Conservation (phyloP, 495 filamentous ascomycete species). For the Monascus purpureus region DNA sequence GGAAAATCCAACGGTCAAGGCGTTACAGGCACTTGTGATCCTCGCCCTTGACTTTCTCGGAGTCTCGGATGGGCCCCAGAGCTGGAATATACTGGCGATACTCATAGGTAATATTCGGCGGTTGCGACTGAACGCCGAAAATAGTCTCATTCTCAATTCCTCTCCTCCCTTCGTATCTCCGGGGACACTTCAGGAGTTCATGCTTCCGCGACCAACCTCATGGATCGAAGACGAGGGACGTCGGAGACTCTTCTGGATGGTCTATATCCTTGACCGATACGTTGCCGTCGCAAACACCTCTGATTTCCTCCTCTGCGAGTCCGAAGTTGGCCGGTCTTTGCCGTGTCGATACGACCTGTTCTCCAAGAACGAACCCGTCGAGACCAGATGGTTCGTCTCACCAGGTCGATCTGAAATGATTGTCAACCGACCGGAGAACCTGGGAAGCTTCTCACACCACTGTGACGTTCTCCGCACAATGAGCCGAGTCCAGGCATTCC, state of each 20-base stretch:
- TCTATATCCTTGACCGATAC: slow-evolving; percentile 62
- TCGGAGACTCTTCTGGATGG: slow-evolving; percentile 64
- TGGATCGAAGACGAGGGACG: slow-evolving; percentile 65
- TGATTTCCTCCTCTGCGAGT: slow-evolving; percentile 59
- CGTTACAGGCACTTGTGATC: slow-evolving; percentile 61
- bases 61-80: slow-evolving; percentile 55
- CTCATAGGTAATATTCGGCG: slow-evolving; percentile 61
- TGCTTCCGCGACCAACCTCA: slow-evolving; percentile 53
- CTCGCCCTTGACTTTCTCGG: slow-evolving; percentile 53
- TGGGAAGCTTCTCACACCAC: slow-evolving; percentile 62
- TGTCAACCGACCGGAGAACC: slow-evolving; percentile 50
- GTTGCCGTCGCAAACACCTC: slow-evolving; percentile 63
- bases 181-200: slow-evolving; percentile 51
- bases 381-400: slow-evolving; percentile 52
- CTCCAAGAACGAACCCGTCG: slow-evolving; percentile 54
- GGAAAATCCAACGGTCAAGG: slow-evolving; percentile 61
- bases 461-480: slow-evolving; percentile 61
- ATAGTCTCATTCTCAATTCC: slow-evolving; percentile 44
- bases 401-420: slow-evolving; percentile 24
- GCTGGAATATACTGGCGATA: slow-evolving; percentile 63
- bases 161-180: slow-evolving; percentile 48
- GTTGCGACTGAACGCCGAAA: slow-evolving; percentile 55
- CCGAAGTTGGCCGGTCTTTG: slow-evolving; percentile 60
- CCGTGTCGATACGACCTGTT: slow-evolving; percentile 66
- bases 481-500: slow-evolving; percentile 59